These are phyloP conservation scores for Antitrichia curtipendula DNA, from an alignment of 225 moss, liverwort and hornwort genomes.

Conservation along the genomic window DNA sequence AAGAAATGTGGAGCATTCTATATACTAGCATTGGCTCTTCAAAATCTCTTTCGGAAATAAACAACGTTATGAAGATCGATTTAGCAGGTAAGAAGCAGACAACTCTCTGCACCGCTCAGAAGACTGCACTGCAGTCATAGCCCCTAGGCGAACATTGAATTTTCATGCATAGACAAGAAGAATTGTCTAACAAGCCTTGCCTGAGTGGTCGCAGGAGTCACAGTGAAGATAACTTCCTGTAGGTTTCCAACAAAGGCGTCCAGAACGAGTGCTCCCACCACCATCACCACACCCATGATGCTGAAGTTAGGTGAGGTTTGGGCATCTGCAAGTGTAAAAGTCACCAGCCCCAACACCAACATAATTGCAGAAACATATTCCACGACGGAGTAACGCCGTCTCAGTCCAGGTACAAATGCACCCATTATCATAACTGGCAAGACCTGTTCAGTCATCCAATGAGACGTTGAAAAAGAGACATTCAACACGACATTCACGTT, in stretches of 20 bases:
- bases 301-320: slow-evolving; percentile 72
- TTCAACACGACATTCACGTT: not conserved
- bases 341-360: slow-evolving; percentile 65
- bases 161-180: not conserved
- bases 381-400: slow-evolving; percentile 51
- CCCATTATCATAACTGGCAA: slow-evolving; percentile 91
- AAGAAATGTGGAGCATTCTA: not conserved
- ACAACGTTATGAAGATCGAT: not conserved
- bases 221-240: slow-evolving; percentile 73
- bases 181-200: slow-evolving; percentile 5
- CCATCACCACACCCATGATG: slow-evolving; percentile 72
- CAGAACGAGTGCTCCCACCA: slow-evolving; percentile 61
- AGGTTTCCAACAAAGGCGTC: slow-evolving; percentile 74
- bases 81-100: not conserved
- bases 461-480: not conserved
- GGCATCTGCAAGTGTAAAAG: slow-evolving; percentile 81
- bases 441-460: slow-evolving; percentile 28
- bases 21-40: not conserved
- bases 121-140: not conserved
- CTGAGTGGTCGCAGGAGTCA: slow-evolving; percentile 74
- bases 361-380: slow-evolving; percentile 65
- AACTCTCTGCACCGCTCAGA: not conserved
- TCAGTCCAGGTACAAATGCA: slow-evolving; percentile 71
- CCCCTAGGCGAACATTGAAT: not conserved
- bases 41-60: not conserved